Evolutionary conservation across 345 rosid species (phyloP).

Genomic region (Dovyalis caffra): DNA sequence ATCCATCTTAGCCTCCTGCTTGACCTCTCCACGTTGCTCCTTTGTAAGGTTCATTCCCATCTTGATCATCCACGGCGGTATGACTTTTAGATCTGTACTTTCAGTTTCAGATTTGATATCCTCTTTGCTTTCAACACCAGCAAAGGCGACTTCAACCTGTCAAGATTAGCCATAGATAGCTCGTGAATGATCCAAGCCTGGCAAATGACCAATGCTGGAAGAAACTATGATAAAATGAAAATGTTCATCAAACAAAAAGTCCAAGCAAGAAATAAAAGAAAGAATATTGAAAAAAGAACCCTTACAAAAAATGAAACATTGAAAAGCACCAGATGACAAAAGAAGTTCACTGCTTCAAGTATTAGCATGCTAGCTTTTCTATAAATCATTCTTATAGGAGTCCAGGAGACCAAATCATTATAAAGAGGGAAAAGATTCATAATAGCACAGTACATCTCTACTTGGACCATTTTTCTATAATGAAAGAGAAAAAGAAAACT

Average conservation of each 20-base stretch:
- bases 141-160: constrained; percentile 85
- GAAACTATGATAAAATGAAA: background rate
- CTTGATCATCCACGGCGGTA: constrained; percentile 97
- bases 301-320: background rate
- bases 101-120: constrained; percentile 58
- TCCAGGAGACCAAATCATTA: background rate
- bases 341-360: background rate
- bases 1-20: constrained; percentile 62
- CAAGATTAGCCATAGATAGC: background rate
- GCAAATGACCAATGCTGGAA: background rate
- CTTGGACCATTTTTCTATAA: no score
- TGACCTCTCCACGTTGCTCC: constrained; percentile 85
- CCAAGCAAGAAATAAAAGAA: background rate
- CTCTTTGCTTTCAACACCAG: constrained; percentile 71
- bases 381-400: background rate
- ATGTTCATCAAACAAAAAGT: background rate
- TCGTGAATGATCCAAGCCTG: background rate
- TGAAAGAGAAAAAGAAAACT: no score
- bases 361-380: background rate
- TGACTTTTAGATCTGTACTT: constrained; percentile 51
- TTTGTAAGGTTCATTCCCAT: constrained; percentile 87
- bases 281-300: background rate
- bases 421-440: background rate
- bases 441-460: background rate
- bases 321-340: background rate